These are phyloP conservation scores for Arthrobotrys sphaeroides DNA, from an alignment of 2,329 filamentous ascomycete species.

Conservation along the genomic window DNA sequence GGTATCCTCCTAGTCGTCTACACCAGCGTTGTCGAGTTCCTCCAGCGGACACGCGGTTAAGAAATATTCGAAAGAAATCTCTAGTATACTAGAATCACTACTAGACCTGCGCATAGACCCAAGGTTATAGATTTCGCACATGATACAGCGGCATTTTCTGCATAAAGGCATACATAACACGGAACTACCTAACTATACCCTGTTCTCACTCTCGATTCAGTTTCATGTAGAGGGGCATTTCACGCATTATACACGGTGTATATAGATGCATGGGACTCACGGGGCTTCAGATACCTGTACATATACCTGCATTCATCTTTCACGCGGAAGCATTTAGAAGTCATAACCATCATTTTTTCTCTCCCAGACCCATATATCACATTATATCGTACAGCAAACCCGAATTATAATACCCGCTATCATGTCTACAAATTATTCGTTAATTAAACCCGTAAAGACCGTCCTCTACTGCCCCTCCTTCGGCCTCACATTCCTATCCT, in stretches of 20 bases:
- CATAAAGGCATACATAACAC: conserved; percentile 1
- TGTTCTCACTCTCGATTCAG: neutral
- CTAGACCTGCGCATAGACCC: neutral
- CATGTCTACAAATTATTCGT: neutral
- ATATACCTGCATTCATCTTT: conserved; percentile 26
- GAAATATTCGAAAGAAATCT: conserved; percentile 21
- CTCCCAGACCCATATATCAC: conserved; percentile 4
- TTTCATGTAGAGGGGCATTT: conserved; percentile 23
- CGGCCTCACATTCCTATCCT: conserved; percentile 72
- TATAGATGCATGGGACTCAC: conserved; percentile 4
- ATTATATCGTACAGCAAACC: conserved; percentile 31
- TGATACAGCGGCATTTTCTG: conserved; percentile 1
- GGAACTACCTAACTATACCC: conserved; percentile 21
- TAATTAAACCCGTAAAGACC: neutral
- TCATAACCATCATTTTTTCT: neutral
- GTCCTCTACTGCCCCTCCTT: conserved; percentile 64
- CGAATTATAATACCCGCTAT: neutral
- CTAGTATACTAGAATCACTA: neutral
- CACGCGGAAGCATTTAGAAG: conserved; percentile 4
- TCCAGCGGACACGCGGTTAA: conserved; percentile 72
- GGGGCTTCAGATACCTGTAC: conserved; percentile 25
- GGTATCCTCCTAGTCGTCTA: conserved; percentile 82
- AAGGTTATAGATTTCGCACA: neutral
- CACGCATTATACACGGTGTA: conserved; percentile 42
- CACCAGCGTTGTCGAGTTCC: conserved; percentile 91